A percentile compares a stretch with the other conserved stretches of the same genome.
phyloP scores from a whole-genome alignment of 2,329 filamentous ascomycete species.

The Lasiodiplodia sp. region DNA sequence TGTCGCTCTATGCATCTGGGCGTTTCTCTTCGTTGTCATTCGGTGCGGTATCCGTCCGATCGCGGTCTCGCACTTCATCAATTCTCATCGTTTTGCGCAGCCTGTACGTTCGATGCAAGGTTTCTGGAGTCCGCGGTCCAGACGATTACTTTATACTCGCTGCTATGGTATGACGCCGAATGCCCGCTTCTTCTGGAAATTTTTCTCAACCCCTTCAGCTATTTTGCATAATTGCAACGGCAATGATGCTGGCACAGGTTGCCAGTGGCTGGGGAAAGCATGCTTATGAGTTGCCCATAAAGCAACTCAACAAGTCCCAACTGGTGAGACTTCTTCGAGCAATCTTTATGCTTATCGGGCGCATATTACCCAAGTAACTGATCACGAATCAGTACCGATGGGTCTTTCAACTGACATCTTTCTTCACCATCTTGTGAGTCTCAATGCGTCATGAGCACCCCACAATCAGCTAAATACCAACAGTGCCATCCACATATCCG shows the following conservation, averaged over 20 bases:
- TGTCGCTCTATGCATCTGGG: conserved; percentile 1
- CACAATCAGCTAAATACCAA: not conserved
- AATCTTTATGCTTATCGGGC: too few relatives aligned
- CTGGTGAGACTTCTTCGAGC: not conserved
- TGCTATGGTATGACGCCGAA: not conserved
- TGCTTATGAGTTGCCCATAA: not conserved
- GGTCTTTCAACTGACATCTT: not conserved
- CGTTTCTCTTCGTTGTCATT: conserved; percentile 3
- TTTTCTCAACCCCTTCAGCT: not conserved
- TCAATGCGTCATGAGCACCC: too few relatives aligned
- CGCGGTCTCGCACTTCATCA: too few relatives aligned
- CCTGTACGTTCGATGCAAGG: not conserved
- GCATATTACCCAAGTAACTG: not conserved
- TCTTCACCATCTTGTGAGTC: conserved; percentile 8
- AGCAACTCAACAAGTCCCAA: conserved; percentile 10
- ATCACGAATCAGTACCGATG: conserved; percentile 12
- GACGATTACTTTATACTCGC: conserved; percentile 16
- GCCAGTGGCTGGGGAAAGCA: conserved; percentile 20
- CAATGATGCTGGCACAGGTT: conserved; percentile 15
- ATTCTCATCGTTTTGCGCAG: not conserved
- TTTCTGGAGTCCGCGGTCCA: not conserved
- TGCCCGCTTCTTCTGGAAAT: not conserved
- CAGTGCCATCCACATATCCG: conserved; percentile 13
- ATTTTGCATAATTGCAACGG: not conserved
- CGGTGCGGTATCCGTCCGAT: not conserved